These are phyloP conservation scores for Wallacemonas sp. DNA, from an alignment of 208 protist species.

Conservation along the genomic window DNA sequence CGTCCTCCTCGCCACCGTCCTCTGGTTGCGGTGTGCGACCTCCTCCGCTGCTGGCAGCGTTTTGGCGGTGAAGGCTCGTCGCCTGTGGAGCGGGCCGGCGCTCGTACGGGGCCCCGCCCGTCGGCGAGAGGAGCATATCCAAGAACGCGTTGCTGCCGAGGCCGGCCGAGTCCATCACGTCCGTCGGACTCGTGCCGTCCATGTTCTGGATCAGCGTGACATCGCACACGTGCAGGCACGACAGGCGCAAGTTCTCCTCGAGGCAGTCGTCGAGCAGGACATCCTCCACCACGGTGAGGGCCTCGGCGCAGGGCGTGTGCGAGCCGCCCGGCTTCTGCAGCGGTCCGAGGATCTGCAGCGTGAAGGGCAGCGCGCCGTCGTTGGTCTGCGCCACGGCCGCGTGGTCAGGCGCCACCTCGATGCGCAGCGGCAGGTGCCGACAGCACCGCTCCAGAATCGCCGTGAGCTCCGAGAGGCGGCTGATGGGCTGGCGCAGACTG, in stretches of 20 bases:
- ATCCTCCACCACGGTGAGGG: slow-evolving; percentile 60
- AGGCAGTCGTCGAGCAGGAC: slow-evolving; percentile 76
- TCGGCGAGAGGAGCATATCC: slow-evolving; percentile 31
- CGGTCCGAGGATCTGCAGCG: slow-evolving; percentile 53
- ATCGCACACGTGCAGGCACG: slow-evolving; percentile 53
- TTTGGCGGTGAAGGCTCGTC: neutral
- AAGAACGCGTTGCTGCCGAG: slow-evolving; percentile 38
- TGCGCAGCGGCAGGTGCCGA: slow-evolving; percentile 46
- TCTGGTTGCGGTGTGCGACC: too few species aligned
- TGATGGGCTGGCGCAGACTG: slow-evolving; percentile 24
- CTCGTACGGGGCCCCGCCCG: neutral
- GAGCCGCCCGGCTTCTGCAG: slow-evolving; percentile 30
- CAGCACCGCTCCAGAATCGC: slow-evolving; percentile 30
- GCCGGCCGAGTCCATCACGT: neutral
- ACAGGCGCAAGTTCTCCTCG: slow-evolving; percentile 23
- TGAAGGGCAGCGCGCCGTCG: slow-evolving; percentile 20
- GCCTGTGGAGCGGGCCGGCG: neutral
- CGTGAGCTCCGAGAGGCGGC: slow-evolving; percentile 42
- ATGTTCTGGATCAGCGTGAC: slow-evolving; percentile 25
- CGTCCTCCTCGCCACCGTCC: too few species aligned
- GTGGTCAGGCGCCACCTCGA: slow-evolving; percentile 40
- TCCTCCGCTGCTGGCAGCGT: too few species aligned
- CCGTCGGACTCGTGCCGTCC: neutral
- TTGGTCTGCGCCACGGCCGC: neutral
- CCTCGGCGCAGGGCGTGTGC: slow-evolving; percentile 16